phyloP scores from a whole-genome alignment of 2,329 filamentous ascomycete species.

The Magnaporthales sp. region DNA sequence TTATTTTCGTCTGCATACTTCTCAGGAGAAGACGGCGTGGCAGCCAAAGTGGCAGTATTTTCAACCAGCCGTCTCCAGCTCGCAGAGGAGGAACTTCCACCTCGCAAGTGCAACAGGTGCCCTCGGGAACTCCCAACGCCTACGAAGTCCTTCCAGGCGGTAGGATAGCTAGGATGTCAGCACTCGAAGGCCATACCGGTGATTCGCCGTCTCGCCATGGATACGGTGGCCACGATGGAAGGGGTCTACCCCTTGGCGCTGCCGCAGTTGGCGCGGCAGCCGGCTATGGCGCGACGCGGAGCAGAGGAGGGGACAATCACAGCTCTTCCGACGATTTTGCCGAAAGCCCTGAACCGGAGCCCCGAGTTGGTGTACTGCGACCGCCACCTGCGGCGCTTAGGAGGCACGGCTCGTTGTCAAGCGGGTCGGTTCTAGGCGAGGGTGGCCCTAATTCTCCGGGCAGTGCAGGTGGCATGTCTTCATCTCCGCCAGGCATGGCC shows the following conservation, averaged over 20 bases:
- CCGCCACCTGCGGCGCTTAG: conserved; percentile 52
- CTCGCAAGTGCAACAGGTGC: conserved; percentile 17
- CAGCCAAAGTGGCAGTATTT: conserved; percentile 63
- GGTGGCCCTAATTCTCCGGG: conserved; percentile 67
- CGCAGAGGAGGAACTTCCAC: conserved; percentile 33
- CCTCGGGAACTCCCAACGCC: conserved; percentile 26
- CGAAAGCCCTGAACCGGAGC: conserved; percentile 63
- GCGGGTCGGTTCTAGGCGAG: conserved; percentile 64
- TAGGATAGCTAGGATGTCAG: conserved; percentile 91
- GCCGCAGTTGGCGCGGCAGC: conserved; percentile 36
- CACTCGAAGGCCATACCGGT: conserved; percentile 67
- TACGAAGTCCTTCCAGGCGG: conserved; percentile 77
- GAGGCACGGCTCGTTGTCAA: conserved; percentile 83
- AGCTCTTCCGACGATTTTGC: conserved; percentile 67
- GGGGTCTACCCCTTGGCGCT: conserved; percentile 27
- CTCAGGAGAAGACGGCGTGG: conserved; percentile 40
- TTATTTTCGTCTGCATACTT: conserved; percentile 61
- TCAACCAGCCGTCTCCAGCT: conserved; percentile 84
- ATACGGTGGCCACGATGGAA: conserved; percentile 10
- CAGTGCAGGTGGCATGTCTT: conserved; percentile 59
- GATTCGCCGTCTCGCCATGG: conserved; percentile 49
- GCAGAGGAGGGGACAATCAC: conserved; percentile 40
- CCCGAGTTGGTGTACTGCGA: conserved; percentile 44
- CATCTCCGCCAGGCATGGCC: conserved; percentile 72
- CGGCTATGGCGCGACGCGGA: conserved; percentile 36